A percentile compares a stretch with the other conserved stretches of the same genome.
phyloP scores from a whole-genome alignment of 2,329 filamentous ascomycete species.

The Penicillium hesseltinei region DNA sequence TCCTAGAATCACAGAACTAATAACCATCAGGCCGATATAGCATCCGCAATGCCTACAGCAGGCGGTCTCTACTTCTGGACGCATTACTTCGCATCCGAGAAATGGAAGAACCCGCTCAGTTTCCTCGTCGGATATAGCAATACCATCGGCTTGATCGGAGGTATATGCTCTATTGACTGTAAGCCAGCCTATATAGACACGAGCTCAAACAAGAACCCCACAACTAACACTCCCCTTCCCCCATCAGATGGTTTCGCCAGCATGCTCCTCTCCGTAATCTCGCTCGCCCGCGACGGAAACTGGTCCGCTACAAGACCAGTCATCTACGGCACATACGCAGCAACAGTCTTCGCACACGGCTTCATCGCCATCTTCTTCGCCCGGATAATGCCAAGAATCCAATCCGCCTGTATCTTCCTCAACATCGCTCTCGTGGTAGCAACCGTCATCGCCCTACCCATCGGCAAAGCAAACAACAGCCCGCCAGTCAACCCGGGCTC shows the following conservation, averaged over 20 bases:
- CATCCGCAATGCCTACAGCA: conserved; percentile 57
- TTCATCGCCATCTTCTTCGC: conserved; percentile 53
- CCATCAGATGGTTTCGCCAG: conserved; percentile 16
- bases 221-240: not conserved
- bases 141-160: conserved; percentile 60
- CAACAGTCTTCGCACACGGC: conserved; percentile 53
- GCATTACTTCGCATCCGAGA: conserved; percentile 57
- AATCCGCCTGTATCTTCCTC: conserved; percentile 53
- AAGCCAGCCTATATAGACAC: conserved; percentile 23
- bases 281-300: conserved; percentile 53
- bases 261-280: conserved; percentile 59
- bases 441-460: conserved; percentile 53
- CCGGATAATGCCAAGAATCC: conserved; percentile 57
- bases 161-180: conserved; percentile 62
- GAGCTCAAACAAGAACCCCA: too few relatives aligned
- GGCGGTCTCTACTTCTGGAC: conserved; percentile 62
- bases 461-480: conserved; percentile 38
- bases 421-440: conserved; percentile 55
- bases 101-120: conserved; percentile 56
- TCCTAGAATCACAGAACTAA: not conserved
- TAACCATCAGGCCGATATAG: conserved; percentile 46
- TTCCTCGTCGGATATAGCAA: conserved; percentile 63
- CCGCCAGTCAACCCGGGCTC: conserved; percentile 17
- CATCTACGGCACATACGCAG: conserved; percentile 57
- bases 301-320: conserved; percentile 55